A percentile compares a stretch with the other conserved stretches of the same genome.
phyloP scores from a whole-genome alignment of 1,284 basidiomycete genomes.

The Malassezia yamatoensis region DNA sequence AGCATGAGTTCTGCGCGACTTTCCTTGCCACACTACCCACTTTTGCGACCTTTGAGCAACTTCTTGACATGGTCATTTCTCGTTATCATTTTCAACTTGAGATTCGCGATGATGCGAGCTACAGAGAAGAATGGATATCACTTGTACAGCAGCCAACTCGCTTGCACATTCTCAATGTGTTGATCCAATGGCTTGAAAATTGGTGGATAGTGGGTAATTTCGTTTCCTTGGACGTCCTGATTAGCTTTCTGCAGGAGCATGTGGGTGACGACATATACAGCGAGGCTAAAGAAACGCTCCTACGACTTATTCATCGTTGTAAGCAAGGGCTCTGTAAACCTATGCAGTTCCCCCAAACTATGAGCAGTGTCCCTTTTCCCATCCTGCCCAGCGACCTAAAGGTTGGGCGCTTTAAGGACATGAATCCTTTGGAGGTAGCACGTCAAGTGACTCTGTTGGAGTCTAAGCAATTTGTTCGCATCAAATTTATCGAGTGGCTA shows the following conservation, averaged over 20 bases:
- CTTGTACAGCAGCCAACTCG: no score
- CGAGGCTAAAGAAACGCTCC: conserved; percentile 42
- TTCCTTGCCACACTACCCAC: background rate
- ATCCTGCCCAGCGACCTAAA: conserved; percentile 65
- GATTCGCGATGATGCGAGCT: no score
- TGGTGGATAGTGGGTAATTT: no score
- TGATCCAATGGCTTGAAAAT: no score
- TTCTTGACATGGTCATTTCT: background rate
- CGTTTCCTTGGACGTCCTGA: no score
- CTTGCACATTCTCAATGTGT: no score
- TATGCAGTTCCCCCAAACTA: conserved; percentile 43
- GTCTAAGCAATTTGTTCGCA: conserved; percentile 72
- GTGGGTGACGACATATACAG: no score
- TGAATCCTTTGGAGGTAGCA: conserved; percentile 81
- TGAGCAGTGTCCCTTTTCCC: conserved; percentile 46
- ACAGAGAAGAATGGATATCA: background rate
- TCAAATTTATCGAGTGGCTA: conserved; percentile 74
- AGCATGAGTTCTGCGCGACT: background rate
- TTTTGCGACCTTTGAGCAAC: background rate
- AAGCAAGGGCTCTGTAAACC: background rate
- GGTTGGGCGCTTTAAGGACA: conserved; percentile 59
- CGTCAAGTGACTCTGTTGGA: conserved; percentile 91
- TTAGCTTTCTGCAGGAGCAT: no score
- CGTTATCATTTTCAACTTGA: background rate
- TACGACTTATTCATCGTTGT: background rate